phyloP scores from a whole-genome alignment of 371 early-diverging fungal species.

The Cokeromyces recurvatus region DNA sequence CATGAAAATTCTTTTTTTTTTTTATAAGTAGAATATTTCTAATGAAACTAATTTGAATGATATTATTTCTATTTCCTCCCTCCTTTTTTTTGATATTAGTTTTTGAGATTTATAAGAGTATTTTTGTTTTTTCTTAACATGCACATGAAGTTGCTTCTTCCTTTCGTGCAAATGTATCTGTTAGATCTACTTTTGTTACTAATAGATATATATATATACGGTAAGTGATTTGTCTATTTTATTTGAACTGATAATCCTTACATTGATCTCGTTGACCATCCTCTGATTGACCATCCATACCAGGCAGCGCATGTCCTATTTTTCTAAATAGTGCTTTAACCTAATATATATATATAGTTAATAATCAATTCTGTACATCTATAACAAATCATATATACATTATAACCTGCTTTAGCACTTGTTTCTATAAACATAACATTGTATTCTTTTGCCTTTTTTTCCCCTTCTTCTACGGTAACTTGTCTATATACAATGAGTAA shows the following conservation, averaged over 20 bases:
- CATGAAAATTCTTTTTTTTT: no score
- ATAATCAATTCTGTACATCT: not conserved
- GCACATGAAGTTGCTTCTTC: conserved; percentile 42
- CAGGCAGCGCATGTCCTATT: conserved; percentile 94
- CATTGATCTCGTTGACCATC: conserved; percentile 36
- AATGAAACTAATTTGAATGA: no score
- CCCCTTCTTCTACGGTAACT: conserved; percentile 95
- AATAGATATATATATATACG: not conserved
- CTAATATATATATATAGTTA: conserved; percentile 10
- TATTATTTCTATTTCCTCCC: no score
- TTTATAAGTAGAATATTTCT: no score
- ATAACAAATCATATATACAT: conserved; percentile 37
- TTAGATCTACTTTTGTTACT: conserved; percentile 47
- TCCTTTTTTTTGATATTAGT: no score
- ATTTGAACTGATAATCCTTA: conserved; percentile 8
- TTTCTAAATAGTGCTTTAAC: conserved; percentile 92
- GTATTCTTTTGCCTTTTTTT: conserved; percentile 90
- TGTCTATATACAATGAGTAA: conserved; percentile 44
- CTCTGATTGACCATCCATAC: conserved; percentile 66
- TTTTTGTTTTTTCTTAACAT: conserved; percentile 20
- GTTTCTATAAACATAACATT: conserved; percentile 97
- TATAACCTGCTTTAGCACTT: conserved; percentile 94
- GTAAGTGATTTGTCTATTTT: not conserved
- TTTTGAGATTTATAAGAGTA: no score
- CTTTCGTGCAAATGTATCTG: conserved; percentile 25